Evolutionary conservation across 768 basidiomycete genomes (phyloP), one percentile per base, ranked within the genome.

Genomic region (Naganishia antarctica): DNA sequence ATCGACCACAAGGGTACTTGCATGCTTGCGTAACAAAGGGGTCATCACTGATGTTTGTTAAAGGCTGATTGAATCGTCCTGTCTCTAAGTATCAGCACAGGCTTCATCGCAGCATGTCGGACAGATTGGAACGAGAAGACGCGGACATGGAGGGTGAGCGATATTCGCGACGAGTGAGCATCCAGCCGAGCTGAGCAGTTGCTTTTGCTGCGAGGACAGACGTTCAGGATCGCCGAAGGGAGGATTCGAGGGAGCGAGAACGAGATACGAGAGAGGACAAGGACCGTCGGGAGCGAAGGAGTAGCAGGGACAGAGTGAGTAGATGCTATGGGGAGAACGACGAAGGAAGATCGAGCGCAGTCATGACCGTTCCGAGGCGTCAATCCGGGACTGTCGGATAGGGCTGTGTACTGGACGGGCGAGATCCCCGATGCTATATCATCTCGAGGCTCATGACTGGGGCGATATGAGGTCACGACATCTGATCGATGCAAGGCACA

Each of bases 61-160:
- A n/a, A n/a, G n/a, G n/a, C n/a, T n/a, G n/a, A n/a, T n/a, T n/a
- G n/a, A n/a, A n/a, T n/a, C n/a, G n/a, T n/a, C n/a, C n/a, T n/a
- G n/a, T n/a, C n/a, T n/a, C n/a, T n/a, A n/a, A n/a, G n/a, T n/a
- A n/a, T n/a, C n/a, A n/a, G n/a, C n/a, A n/a, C 47, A 49, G 47
- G 18, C 18, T 9, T 4, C 32, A 25, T 12, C 23, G 34, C n/a
- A 57, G 3, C 13, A 41, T n/a, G n/a, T n/a, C n/a, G n/a, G 32
- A 25, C 62, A 18, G 57, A 13, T 53, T 63, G 62, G 62, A 63
- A 18, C 8, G 45, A 34, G 59, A 60, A n/a, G 64, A 65, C 64
- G 51, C 58, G 23, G 58, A 60, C 13, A 65, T 65, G 64, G 50
- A 65, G 60, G 64, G 64, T 61, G 45, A 44, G 46, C 15, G 21